Evolutionary conservation across 1,139 yeast species (phyloP), one percentile per base, ranked within the genome.

Genomic region (Pichia sp.): DNA sequence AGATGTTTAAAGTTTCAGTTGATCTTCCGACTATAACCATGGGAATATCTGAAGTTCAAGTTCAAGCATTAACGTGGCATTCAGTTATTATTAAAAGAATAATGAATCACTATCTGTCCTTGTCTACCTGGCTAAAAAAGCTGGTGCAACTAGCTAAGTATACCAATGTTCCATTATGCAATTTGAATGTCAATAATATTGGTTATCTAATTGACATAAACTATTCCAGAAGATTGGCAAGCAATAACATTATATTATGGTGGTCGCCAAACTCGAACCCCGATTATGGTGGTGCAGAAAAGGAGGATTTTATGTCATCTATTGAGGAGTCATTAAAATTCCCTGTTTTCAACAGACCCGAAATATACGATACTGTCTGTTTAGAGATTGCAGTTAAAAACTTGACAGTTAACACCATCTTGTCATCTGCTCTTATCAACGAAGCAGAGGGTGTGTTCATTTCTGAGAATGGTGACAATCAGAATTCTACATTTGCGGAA

Each of bases 11-110:
- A 31, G 69, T 81, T 0, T 63, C 82, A 3, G 57, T 71, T 6
- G 87, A 83, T 41, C 78, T 86, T 62, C 97, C 98, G 3, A 75
- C 81, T 1, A 73, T 90, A 24, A 77, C 76, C 55, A 80, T 87
- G 79, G 74, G 78, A 17, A 75, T 82, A 6, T 73, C 80, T 56
- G 84, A 81, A 64, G 66, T 79, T 46, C 69, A 81, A 1, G 71
- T 90, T 33, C 93, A 96, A 6, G 85, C 95, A 3, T 72, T 93
- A 52, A 91, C 95, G 8, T 93, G 99, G 98, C 96, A 91, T 66
- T 70, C 80, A 0, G 75, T 82, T 30, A 76, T 89, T n/a, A 74
- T 85, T 48, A 85, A 84, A 61, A 75, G 91, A 57, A 73, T 89
- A 3, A 76, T 86, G 48, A 84, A 83, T 62, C 92, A 88, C 61